A percentile compares a stretch with the other conserved stretches of the same genome.
These are phyloP conservation scores for Phaeosphaeriaceae sp. DNA, from an alignment of 2,329 filamentous ascomycete species.

Conservation along the genomic window DNA sequence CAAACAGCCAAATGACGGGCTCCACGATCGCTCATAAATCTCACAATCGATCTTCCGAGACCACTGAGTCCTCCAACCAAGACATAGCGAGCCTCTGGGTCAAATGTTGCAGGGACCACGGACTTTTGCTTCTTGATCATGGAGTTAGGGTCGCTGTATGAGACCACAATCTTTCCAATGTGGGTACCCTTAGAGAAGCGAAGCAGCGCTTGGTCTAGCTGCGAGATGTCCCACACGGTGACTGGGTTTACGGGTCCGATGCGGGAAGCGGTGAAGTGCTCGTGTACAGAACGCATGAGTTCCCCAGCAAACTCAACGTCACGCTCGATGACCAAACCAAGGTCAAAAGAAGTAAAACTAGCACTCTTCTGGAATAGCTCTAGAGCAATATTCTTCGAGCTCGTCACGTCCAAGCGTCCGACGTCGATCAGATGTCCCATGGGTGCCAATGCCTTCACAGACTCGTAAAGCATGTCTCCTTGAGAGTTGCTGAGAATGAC, in stretches of 20 bases:
- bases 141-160: neutral
- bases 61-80: constrained; percentile 17
- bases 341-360: constrained; percentile 20
- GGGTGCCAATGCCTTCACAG: constrained; percentile 27
- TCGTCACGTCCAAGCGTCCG: constrained; percentile 8
- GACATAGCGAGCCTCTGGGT: constrained; percentile 11
- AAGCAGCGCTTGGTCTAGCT: neutral
- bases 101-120: neutral
- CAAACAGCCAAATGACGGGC: constrained; percentile 12
- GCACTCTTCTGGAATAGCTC: constrained; percentile 9
- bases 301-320: constrained; percentile 4
- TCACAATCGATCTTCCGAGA: constrained; percentile 10
- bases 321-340: constrained; percentile 5
- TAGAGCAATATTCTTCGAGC: neutral
- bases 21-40: constrained; percentile 19
- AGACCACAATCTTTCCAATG: constrained; percentile 8
- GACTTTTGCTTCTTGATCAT: neutral
- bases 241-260: neutral
- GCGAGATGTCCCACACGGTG: neutral
- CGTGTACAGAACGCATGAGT: constrained; percentile 3
- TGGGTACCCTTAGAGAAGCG: neutral
- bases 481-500: constrained; percentile 28
- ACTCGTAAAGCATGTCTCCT: constrained; percentile 26
- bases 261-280: neutral
- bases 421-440: constrained; percentile 36